Base-by-base conservation (phyloP, 306 rosid genomes). In the Carpinus fangiana region DNA sequence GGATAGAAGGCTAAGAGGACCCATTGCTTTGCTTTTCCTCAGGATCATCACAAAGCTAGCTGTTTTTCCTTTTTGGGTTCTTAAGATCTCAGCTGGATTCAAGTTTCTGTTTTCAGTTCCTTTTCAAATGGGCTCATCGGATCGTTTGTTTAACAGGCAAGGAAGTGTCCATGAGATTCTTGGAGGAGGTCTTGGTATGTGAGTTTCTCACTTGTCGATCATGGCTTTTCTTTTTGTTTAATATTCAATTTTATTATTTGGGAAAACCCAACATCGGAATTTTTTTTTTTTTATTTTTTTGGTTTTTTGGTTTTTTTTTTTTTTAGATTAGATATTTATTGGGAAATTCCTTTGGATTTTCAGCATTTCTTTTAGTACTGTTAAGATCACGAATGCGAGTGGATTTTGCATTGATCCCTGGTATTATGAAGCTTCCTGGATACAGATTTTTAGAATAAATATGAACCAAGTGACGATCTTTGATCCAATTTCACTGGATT, bases 131-230 rank as follows among this genome's bases (percentile, higher is more conserved):
- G 89, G 75, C 83, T 94, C 96, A 48, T 83, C 90, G 50, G 91
- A 85, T 74, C 87, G 92, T 65, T 82, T 94, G 81, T 94, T 92
- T 81, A 76, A 82, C 72, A 82, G 94, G 82, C 81, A 89, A 65
- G 87, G 92, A 87, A 84, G 81, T 23, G 76, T 94, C 74, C 97
- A 94, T 81, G 79, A 94, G 85, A 88, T 90, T 82, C 89, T 94
- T 74, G 98, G 98, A 78, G 90, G 82, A 65, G 93, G 96, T 84
- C 87, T 88, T 31, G 83, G 98, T 94, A 84, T 79, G 88, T 59
- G 82, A 57, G 70, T 60, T 31, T 79, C 59, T 8, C 74, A 41
- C 28, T 77, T 68, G 60, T 73, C 18, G n/a, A 66, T 78, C 48
- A 80, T 18, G 72, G 16, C 2, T 66, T 41, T 17, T 66, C 5